Conservation (phyloP, 2,329 filamentous ascomycete species). For the Pseudonectria buxi region DNA sequence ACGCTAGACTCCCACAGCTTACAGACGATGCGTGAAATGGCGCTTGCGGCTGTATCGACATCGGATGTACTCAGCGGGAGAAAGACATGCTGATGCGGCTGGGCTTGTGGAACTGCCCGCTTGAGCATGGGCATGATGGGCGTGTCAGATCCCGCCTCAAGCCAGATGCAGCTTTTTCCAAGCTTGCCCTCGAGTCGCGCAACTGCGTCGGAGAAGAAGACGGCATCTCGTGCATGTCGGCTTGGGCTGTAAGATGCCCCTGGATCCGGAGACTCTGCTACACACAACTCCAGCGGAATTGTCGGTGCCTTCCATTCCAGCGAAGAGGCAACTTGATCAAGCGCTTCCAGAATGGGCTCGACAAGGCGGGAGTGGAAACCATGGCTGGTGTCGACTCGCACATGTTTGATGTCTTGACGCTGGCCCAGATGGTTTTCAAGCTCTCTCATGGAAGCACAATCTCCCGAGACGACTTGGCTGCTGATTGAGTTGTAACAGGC, state of each 20-base stretch:
- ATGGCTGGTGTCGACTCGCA: constrained; percentile 9
- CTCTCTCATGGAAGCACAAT: background rate
- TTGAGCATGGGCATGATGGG: constrained; percentile 11
- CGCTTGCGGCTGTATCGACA: background rate
- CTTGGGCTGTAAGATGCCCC: background rate
- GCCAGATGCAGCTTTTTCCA: constrained; percentile 7
- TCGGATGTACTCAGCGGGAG: constrained; percentile 5
- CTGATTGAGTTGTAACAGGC: constrained; percentile 11
- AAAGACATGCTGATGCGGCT: constrained; percentile 7
- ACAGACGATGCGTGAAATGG: background rate
- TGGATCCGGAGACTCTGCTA: no score
- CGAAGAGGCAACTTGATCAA: constrained; percentile 3
- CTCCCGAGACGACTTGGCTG: constrained; percentile 10
- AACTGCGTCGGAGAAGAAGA: constrained; percentile 9
- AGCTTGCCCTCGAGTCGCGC: constrained; percentile 6
- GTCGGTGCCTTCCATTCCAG: constrained; percentile 5
- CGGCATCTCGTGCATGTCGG: constrained; percentile 10
- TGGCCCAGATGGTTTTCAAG: constrained; percentile 4
- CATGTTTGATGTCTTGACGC: constrained; percentile 6
- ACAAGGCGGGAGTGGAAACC: constrained; percentile 12
- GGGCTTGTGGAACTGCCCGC: constrained; percentile 3
- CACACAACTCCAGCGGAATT: constrained; percentile 6
- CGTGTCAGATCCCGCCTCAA: constrained; percentile 10
- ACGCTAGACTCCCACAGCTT: constrained; percentile 11
- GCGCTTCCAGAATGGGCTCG: constrained; percentile 5